Percentiles rank a stretch among this genome's conserved stretches.
Conservation (phyloP, 345 rosid genomes). For the Erodium maritimum region DNA sequence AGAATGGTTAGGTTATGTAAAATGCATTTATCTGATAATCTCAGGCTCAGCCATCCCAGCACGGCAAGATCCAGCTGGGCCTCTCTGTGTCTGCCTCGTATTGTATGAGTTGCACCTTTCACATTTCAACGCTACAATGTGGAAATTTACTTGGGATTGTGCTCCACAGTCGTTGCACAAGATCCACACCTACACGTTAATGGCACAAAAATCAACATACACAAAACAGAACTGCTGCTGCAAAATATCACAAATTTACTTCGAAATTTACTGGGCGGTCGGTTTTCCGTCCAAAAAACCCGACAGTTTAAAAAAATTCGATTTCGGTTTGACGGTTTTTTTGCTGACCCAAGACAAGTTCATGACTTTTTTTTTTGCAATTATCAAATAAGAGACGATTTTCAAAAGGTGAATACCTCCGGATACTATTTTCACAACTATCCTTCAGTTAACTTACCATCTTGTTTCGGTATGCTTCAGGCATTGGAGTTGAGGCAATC, state of each 20-base stretch:
- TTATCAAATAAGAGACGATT: too few species aligned
- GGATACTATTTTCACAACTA: too few species aligned
- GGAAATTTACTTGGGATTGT: conserved; percentile 51
- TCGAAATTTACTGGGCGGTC: too few species aligned
- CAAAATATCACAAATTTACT: too few species aligned
- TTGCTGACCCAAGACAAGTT: too few species aligned
- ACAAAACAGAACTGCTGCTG: not conserved
- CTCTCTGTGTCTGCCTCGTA: conserved; percentile 51
- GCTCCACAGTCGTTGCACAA: conserved; percentile 80
- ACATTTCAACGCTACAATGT: conserved; percentile 66
- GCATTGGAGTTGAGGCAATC: conserved; percentile 79
- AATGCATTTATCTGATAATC: conserved; percentile 21
- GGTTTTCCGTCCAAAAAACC: too few species aligned
- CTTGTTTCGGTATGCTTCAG: conserved; percentile 49
- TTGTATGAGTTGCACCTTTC: conserved; percentile 62
- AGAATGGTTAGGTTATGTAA: not conserved
- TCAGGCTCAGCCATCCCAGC: conserved; percentile 26
- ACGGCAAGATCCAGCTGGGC: conserved; percentile 41
- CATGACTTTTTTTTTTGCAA: too few species aligned
- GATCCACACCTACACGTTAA: conserved; percentile 54
- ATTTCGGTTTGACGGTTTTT: too few species aligned
- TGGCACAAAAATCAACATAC: not conserved
- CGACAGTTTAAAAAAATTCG: too few species aligned
- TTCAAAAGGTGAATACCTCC: too few species aligned
- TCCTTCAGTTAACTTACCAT: conserved; percentile 29